These are phyloP conservation scores for Wallacemonas sp. DNA, from an alignment of 208 protist genomes.

Conservation along the genomic window DNA sequence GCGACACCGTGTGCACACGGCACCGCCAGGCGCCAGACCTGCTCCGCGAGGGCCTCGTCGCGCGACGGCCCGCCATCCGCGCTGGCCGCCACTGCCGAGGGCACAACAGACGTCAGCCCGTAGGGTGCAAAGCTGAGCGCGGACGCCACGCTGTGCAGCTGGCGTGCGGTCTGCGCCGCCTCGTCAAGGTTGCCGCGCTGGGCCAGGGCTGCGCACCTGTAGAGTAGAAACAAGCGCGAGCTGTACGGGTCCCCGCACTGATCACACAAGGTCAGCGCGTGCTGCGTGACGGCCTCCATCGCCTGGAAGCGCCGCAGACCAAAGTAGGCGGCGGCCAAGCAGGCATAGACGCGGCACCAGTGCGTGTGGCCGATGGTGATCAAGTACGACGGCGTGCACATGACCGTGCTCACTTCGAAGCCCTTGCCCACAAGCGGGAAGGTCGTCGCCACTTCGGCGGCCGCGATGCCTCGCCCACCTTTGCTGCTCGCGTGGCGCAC, in stretches of 20 bases:
- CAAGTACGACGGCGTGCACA: conserved; percentile 37
- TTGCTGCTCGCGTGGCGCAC: background rate
- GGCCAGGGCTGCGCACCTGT: conserved; percentile 25
- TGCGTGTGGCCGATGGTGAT: conserved; percentile 40
- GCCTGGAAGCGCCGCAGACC: conserved; percentile 28
- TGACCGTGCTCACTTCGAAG: conserved; percentile 8
- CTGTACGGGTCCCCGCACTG: conserved; percentile 47
- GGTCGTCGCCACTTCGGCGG: conserved; percentile 2
- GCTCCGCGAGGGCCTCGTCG: background rate
- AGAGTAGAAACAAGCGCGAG: conserved; percentile 41
- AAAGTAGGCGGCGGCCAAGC: conserved; percentile 35
- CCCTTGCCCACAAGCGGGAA: conserved; percentile 23
- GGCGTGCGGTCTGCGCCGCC: conserved; percentile 13
- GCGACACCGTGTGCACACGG: conserved; percentile 2
- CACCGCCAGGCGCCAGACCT: background rate
- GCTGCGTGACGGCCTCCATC: conserved; percentile 24
- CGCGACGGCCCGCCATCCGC: background rate
- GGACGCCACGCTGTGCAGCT: conserved; percentile 14
- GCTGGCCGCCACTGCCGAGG: background rate
- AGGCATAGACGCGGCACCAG: conserved; percentile 42
- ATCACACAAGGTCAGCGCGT: conserved; percentile 44
- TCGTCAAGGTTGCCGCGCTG: conserved; percentile 14
- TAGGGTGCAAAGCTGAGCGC: conserved; percentile 13
- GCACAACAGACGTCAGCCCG: conserved; percentile 8
- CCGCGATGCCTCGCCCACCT: background rate